These are phyloP conservation scores for Coemansia sp. DNA, from an alignment of 192 early-diverging fungal species.

Conservation along the genomic window DNA sequence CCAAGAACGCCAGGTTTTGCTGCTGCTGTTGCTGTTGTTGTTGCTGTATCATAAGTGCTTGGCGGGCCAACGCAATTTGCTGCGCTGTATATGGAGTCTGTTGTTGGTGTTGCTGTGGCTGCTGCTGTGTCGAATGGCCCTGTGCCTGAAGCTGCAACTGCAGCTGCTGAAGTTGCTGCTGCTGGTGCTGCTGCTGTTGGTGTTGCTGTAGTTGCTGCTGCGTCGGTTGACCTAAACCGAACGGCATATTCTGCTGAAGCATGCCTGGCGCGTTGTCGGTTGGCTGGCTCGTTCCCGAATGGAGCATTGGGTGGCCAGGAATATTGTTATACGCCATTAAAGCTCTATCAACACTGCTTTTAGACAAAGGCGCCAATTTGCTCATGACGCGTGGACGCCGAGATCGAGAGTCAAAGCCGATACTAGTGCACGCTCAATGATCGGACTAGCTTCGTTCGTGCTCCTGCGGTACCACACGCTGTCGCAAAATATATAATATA, in stretches of 20 bases:
- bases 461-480: not conserved
- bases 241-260: constrained; percentile 28
- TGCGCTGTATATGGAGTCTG: constrained; percentile 18
- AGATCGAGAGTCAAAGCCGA: constrained; percentile 3
- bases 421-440: constrained; percentile 7
- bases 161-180: constrained; percentile 18
- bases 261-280: constrained; percentile 16
- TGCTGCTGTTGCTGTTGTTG: constrained; percentile 16
- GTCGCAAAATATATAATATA: not conserved
- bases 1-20: constrained; percentile 21
- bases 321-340: constrained; percentile 48
- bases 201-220: constrained; percentile 24
- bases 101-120: constrained; percentile 21
- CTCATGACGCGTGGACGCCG: constrained; percentile 30
- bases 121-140: constrained; percentile 19
- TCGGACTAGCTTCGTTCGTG: not conserved
- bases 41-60: constrained; percentile 25
- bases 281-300: constrained; percentile 21
- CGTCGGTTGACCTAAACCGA: constrained; percentile 12
- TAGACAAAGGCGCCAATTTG: constrained; percentile 29
- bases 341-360: constrained; percentile 42
- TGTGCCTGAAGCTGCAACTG: constrained; percentile 30
- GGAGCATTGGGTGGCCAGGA: constrained; percentile 32
- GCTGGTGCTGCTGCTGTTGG: not conserved
- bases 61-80: constrained; percentile 36